Base-by-base conservation (phyloP, 352 stramenopile genomes). In the Phytophthora pistaciae region DNA sequence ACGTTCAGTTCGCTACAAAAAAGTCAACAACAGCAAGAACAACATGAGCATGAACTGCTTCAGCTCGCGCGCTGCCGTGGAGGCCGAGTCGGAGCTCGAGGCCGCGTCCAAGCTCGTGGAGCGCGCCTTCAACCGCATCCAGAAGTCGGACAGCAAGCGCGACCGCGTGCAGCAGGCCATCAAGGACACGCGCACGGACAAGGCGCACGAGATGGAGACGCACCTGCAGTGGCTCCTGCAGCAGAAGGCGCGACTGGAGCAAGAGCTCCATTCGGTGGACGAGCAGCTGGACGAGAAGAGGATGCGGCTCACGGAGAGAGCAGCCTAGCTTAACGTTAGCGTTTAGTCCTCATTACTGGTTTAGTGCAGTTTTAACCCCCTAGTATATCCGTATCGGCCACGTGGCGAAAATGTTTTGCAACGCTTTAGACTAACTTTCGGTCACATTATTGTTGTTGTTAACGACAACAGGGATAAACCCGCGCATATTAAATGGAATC, bases 11-110 rank as follows among this genome's bases (percentile, higher is more conserved):
- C n/a, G 46, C 5, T 18, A 23, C 25, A 59, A 27, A 27, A 66
- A 33, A 66, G 38, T 40, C 25, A 52, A 11, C 54, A 49, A 25
- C 16, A 29, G 25, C 25, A 38, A 60, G 27, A 62, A 20, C 11
- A 73, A 60, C 20, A 89, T 92, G 81, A 87, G 77, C 58, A 69
- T 94, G 50, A 92, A 92, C 74, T 94, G 87, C 72, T 79, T 91
- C 58, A 90, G 77, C 54, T 76, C 83, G 5, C 87, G 87, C 23
- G 63, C 81, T 31, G 72, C 68, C 21, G 69, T 85, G 38, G 78
- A 83, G 66, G 74, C 80, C 60, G 84, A 94, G 63, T 87, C 77
- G 74, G 78, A 92, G 64, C 79, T 94, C 27, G 87, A 94, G 68
- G 83, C 57, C 7, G 84, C 84, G 31, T 94, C 84, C 27, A 91